A percentile compares a stretch with the other conserved stretches of the same genome.
Conservation (phyloP, 306 rosid species). For the Macrotyloma uniflorum region DNA sequence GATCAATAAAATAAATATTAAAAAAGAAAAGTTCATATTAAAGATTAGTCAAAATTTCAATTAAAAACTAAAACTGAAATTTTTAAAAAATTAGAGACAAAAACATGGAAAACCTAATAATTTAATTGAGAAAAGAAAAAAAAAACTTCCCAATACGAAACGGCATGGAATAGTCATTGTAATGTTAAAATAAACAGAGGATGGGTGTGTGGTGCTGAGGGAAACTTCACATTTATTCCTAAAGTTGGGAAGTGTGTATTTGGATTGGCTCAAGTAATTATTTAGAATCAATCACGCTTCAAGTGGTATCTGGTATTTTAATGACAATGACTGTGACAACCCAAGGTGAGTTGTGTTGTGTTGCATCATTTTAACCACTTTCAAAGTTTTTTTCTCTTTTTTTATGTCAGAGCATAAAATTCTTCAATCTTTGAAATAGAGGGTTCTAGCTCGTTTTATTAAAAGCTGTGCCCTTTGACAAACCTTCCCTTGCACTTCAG, state of each 20-base stretch:
- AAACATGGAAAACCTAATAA: too few relatives aligned
- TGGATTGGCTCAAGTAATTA: not conserved
- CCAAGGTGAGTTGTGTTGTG: not conserved
- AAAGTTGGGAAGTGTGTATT: not conserved
- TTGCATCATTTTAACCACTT: not conserved
- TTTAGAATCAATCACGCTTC: not conserved
- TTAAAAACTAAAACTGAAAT: too few relatives aligned
- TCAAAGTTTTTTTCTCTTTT: not conserved
- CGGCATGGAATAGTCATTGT: too few relatives aligned
- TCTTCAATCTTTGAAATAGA: constrained; percentile 45
- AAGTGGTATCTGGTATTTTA: not conserved
- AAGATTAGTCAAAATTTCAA: too few relatives aligned
- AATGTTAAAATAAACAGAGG: too few relatives aligned
- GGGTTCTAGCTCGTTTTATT: constrained; percentile 26
- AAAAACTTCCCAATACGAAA: too few relatives aligned
- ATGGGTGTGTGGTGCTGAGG: not conserved
- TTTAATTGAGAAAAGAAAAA: too few relatives aligned
- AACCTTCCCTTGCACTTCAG: constrained; percentile 24
- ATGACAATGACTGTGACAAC: not conserved
- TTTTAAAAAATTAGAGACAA: too few relatives aligned
- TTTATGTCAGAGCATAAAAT: constrained; percentile 36
- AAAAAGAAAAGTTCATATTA: too few relatives aligned
- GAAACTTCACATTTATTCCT: not conserved
- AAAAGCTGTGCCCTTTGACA: constrained; percentile 46
- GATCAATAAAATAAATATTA: too few relatives aligned